Percentiles rank a stretch among this genome's conserved stretches.
Conservation (phyloP, 176 grass and related monocot genomes). For the Carex kokanica region DNA sequence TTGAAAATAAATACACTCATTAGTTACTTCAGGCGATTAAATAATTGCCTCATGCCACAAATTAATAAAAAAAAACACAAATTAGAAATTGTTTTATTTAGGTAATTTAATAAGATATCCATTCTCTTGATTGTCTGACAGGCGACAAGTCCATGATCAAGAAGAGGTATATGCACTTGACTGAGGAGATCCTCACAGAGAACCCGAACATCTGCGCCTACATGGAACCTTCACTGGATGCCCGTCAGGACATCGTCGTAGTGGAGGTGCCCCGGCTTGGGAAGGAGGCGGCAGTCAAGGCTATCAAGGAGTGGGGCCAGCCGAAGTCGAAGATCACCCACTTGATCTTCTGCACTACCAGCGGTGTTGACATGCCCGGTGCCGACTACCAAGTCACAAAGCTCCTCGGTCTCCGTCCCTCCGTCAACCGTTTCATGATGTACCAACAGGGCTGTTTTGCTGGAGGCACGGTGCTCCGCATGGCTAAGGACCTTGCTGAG, state of each 20-base stretch:
- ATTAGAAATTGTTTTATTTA: background rate
- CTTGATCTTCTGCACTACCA: constrained; percentile 86
- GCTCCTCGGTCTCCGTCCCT: constrained; percentile 67
- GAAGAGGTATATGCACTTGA: constrained; percentile 87
- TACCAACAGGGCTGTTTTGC: constrained; percentile 98
- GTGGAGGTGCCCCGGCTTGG: constrained; percentile 81
- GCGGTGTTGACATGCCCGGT: constrained; percentile 85
- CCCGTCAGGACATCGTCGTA: constrained; percentile 83
- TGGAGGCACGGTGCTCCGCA: constrained; percentile 79
- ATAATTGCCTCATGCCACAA: background rate
- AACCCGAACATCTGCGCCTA: constrained; percentile 75
- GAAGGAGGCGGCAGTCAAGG: constrained; percentile 69
- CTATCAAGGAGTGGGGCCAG: constrained; percentile 91
- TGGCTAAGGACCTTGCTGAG: constrained; percentile 92
- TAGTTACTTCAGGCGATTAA: background rate
- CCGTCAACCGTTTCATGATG: constrained; percentile 83
- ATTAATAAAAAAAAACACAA: background rate
- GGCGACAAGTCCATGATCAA: constrained; percentile 92
- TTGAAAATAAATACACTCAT: background rate
- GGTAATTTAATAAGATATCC: background rate
- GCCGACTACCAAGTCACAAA: constrained; percentile 90
- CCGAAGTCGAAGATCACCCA: constrained; percentile 72
- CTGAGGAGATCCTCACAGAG: constrained; percentile 63
- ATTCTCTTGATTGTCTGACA: constrained; percentile 21
- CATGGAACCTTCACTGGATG: constrained; percentile 84